Percentiles rank a stretch among this genome's conserved stretches.
Conservation (phyloP, 108 stramenopile genomes). For the Nitzschia putrida region DNA sequence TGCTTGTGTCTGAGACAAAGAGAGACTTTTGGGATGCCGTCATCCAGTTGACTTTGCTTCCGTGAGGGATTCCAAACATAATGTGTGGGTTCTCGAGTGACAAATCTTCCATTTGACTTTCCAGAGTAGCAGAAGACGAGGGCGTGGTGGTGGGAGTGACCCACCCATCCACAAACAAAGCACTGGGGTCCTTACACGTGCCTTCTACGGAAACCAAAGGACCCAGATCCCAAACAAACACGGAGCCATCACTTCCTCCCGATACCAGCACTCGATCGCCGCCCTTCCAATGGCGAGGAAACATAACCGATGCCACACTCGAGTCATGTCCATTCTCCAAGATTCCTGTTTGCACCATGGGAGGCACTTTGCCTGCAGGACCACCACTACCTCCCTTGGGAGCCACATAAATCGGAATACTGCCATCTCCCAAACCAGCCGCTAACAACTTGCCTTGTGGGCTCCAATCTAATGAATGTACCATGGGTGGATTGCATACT, state of each 20-base stretch:
- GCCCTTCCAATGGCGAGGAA: slow-evolving; percentile 40
- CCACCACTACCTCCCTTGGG: too few relatives aligned
- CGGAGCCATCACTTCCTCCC: slow-evolving; percentile 68
- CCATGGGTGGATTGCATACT: slow-evolving; percentile 85
- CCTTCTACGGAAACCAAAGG: slow-evolving; percentile 29
- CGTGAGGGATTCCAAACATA: slow-evolving; percentile 54
- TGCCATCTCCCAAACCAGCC: slow-evolving; percentile 79
- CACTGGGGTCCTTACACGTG: slow-evolving; percentile 5
- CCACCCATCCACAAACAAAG: slow-evolving; percentile 31
- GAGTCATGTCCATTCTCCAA: slow-evolving; percentile 54
- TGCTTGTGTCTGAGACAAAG: slow-evolving; percentile 79
- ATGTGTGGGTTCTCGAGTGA: slow-evolving; percentile 20
- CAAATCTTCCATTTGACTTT: slow-evolving; percentile 7
- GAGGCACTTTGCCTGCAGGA: slow-evolving; percentile 43
- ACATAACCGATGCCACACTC: slow-evolving; percentile 69
- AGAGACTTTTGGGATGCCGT: slow-evolving; percentile 37
- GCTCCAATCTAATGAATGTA: slow-evolving; percentile 80
- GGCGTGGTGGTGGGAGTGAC: not conserved
- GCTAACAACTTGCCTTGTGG: slow-evolving; percentile 58
- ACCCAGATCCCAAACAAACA: slow-evolving; percentile 78
- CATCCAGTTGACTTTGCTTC: slow-evolving; percentile 66
- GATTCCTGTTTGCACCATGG: slow-evolving; percentile 43
- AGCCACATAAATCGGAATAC: slow-evolving; percentile 30
- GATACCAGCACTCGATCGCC: slow-evolving; percentile 67
- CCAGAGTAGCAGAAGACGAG: not conserved